Percentiles rank a stretch among this genome's conserved stretches.
Conservation (phyloP, 2,329 filamentous ascomycete genomes). For the Xylariales sp. region DNA sequence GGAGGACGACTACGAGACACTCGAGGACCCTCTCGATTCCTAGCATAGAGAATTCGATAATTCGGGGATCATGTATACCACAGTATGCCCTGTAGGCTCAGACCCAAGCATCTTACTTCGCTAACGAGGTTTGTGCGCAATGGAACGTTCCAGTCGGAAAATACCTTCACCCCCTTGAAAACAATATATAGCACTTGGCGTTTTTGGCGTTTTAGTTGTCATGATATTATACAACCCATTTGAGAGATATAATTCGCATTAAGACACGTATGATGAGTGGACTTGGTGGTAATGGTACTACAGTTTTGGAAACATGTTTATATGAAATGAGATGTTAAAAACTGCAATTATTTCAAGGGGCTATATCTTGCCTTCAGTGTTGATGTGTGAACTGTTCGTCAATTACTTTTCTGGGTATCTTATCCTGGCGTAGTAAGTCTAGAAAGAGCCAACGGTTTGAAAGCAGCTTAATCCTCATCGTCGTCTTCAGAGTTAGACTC, state of each 20-base stretch:
- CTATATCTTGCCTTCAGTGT: not conserved
- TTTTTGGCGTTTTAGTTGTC: conserved; percentile 17
- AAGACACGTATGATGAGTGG: conserved; percentile 8
- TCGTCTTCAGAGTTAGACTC: conserved; percentile 51
- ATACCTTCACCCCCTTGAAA: not conserved
- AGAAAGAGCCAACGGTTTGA: conserved; percentile 25
- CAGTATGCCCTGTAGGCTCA: not conserved
- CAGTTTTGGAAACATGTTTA: conserved; percentile 1
- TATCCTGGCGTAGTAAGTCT: conserved; percentile 36
- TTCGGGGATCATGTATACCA: not conserved
- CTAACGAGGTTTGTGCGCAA: not conserved
- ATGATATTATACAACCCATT: conserved; percentile 1
- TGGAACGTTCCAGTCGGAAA: not conserved
- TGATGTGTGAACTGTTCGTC: conserved; percentile 8
- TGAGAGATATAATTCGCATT: not conserved
- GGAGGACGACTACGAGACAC: conserved; percentile 87
- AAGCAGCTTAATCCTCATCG: conserved; percentile 42
- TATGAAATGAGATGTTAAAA: conserved; percentile 4
- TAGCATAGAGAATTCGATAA: conserved; percentile 5
- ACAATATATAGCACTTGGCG: conserved; percentile 18
- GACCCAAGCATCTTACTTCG: not conserved
- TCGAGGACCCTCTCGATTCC: conserved; percentile 61
- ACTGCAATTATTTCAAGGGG: not conserved
- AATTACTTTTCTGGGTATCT: conserved; percentile 42
- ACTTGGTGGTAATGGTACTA: not conserved